Base-by-base conservation (phyloP, 805 yeast genomes). In the Myxozyma neglecta region DNA sequence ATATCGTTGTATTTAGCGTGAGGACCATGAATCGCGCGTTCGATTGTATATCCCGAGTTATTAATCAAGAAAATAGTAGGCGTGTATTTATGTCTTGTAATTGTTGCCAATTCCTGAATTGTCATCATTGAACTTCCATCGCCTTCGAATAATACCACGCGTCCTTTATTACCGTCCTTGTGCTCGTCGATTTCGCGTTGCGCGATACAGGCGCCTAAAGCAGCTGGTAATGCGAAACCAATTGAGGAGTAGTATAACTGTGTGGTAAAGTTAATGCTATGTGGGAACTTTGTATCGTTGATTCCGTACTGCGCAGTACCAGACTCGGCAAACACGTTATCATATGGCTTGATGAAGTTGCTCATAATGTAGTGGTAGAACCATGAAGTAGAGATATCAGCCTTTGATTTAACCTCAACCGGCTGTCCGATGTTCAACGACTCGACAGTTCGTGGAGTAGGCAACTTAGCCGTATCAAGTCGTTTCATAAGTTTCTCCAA, bases 71-170 rank as follows among this genome's bases (percentile, higher is more conserved):
- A 82, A 34, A 92, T 80, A 46, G 87, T 83, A 24, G 96, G 90
- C 42, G 82, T 82, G 46, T 87, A 78, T 18, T 79, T 77, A 64
- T 81, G 77, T 64, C 89, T 81, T 44, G 88, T 73, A 70, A 82
- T 83, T 1, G 89, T 80, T 0, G 90, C 83, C 53, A 86, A 74
- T 71, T 92, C 97, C 79, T 92, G 70, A 58, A 88, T 79, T 4
- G 97, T 90, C 96, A 92, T 89, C 77, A 90, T 96, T 1, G 97
- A 93, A 1, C 96, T 86, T 1, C 97, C 97, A 73, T 92, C 97
- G 59, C 97, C 97, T 77, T 89, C 91, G 16, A 90, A 76, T 29
- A 91, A 77, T 20, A 90, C 78, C 50, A 91, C 79, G 69, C 96
- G 82, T 55, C 52, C 59, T 32, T 60, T 20, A 50, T 70, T 65